Conservation (phyloP, 2,329 filamentous ascomycete genomes). For the Elsinoe fawcettii region DNA sequence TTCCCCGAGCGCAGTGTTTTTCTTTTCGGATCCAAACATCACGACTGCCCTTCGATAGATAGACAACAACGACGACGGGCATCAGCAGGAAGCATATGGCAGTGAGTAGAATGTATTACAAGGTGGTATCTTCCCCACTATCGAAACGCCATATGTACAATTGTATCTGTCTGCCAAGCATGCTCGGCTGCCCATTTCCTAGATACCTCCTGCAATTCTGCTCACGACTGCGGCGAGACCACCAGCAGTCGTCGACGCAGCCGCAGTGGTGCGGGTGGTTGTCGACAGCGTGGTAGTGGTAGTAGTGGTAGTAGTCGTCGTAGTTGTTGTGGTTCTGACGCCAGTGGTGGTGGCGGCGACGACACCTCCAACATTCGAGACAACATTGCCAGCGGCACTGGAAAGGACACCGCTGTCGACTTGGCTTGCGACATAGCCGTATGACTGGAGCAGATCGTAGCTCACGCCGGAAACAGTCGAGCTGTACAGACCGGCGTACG, state of each 20-base stretch:
- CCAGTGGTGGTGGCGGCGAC: neutral
- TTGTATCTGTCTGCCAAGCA: neutral
- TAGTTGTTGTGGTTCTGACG: neutral
- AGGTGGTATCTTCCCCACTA: neutral
- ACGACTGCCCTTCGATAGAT: too few relatives aligned
- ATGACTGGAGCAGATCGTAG: conserved; percentile 17
- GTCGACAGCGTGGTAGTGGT: neutral
- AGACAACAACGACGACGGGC: too few relatives aligned
- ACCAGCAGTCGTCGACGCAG: neutral
- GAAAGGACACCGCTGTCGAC: conserved; percentile 15
- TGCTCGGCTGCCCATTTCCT: too few relatives aligned
- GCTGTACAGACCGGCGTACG: conserved; percentile 16
- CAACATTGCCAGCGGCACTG: neutral
- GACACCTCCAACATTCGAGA: neutral
- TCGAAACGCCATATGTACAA: neutral
- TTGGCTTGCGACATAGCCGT: conserved; percentile 17
- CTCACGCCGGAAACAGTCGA: conserved; percentile 9
- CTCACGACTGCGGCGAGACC: neutral
- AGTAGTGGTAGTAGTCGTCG: neutral
- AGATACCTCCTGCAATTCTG: neutral
- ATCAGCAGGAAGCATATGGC: too few relatives aligned
- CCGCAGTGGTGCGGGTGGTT: neutral
- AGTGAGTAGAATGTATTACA: neutral
- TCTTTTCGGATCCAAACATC: too few relatives aligned
- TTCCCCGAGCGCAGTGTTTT: too few relatives aligned